Conservation (phyloP, 495 filamentous ascomycete genomes). For the Gamarada debralockiae region DNA sequence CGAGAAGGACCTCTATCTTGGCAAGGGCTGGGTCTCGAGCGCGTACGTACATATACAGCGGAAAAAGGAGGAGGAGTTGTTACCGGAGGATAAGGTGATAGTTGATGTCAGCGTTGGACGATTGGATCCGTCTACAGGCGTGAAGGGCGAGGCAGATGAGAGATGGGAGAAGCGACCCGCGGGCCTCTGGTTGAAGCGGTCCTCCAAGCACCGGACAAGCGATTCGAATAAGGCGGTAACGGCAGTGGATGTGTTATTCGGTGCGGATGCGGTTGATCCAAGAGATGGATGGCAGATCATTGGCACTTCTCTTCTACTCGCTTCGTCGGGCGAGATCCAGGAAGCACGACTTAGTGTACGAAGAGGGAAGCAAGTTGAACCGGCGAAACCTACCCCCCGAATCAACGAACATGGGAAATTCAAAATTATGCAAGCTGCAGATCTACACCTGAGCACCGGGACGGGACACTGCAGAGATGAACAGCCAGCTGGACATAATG, state of each 20-base stretch:
- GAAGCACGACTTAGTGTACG: conserved; percentile 72
- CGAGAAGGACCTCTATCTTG: conserved; percentile 89
- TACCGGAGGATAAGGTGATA: conserved; percentile 69
- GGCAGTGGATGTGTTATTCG: conserved; percentile 86
- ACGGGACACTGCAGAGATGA: conserved; percentile 80
- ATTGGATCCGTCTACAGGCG: conserved; percentile 56
- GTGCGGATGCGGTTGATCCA: conserved; percentile 88
- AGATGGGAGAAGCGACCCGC: conserved; percentile 77
- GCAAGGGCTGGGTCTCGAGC: conserved; percentile 63
- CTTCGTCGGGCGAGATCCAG: conserved; percentile 54
- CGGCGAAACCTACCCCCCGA: conserved; percentile 62
- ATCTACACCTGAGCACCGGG: conserved; percentile 89
- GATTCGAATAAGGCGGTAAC: conserved; percentile 78
- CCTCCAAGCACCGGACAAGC: conserved; percentile 68
- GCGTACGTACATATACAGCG: conserved; percentile 83
- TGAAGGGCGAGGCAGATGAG: conserved; percentile 53
- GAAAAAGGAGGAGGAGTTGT: conserved; percentile 86
- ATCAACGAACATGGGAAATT: conserved; percentile 89
- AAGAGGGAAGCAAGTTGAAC: conserved; percentile 57
- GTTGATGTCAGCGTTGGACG: conserved; percentile 79
- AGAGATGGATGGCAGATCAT: conserved; percentile 76
- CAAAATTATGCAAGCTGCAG: conserved; percentile 93
- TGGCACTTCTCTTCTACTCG: conserved; percentile 64
- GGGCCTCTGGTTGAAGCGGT: conserved; percentile 86
- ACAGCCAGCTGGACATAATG: conserved; percentile 64